Conservation (phyloP, 768 basidiomycete genomes). For the Suillus occidentalis region DNA sequence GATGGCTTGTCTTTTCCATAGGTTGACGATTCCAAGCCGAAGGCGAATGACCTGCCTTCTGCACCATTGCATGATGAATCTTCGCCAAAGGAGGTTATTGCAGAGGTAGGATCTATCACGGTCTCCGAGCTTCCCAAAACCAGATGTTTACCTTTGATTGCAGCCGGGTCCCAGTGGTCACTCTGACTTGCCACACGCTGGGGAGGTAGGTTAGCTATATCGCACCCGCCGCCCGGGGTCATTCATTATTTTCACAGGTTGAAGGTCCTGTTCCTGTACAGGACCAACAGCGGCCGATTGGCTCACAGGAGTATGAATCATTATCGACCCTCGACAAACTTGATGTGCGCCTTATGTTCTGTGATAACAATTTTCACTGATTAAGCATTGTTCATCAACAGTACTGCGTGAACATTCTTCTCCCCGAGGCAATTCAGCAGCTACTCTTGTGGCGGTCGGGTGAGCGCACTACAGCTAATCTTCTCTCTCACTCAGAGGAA, state of each 20-base stretch:
- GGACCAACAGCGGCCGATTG: constrained; percentile 27
- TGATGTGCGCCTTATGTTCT: constrained; percentile 38
- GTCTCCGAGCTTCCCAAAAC: not conserved
- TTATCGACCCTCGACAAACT: constrained; percentile 49
- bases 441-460: constrained; percentile 73
- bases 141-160: not conserved
- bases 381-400: constrained; percentile 24
- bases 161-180: not conserved
- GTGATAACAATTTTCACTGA: constrained; percentile 3
- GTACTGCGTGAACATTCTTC: constrained; percentile 73
- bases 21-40: not conserved
- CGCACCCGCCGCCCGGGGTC: too few relatives aligned
- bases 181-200: not conserved
- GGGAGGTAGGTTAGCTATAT: not conserved
- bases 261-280: not conserved
- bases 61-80: not conserved
- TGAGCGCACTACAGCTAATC: constrained; percentile 46
- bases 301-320: constrained; percentile 45
- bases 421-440: constrained; percentile 71
- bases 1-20: not conserved
- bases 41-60: not conserved
- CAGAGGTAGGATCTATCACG: not conserved
- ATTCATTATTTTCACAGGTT: constrained; percentile 1
- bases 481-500: constrained; percentile 59
- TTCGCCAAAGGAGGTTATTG: not conserved